phyloP scores from a whole-genome alignment of 1,139 yeast species.

The Scheffersomyces titani region DNA sequence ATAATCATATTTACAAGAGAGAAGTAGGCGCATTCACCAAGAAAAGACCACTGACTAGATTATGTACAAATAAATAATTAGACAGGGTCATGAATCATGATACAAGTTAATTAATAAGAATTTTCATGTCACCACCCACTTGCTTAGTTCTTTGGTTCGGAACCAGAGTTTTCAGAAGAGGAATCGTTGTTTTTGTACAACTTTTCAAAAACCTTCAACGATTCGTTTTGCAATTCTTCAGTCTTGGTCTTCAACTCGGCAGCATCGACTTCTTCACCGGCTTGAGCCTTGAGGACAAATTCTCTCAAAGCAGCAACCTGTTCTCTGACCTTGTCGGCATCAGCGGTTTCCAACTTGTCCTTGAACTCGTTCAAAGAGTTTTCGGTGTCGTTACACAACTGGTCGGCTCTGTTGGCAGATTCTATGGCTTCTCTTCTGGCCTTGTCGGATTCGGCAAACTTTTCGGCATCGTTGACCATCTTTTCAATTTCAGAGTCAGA shows the following conservation, averaged over 20 bases:
- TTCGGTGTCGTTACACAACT: constrained; percentile 95
- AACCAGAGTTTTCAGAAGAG: constrained; percentile 25
- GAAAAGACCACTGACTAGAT: neutral
- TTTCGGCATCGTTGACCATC: constrained; percentile 98
- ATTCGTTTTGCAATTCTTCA: constrained; percentile 90
- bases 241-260: constrained; percentile 88
- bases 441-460: constrained; percentile 95
- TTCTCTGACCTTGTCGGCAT: constrained; percentile 82
- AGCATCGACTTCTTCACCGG: constrained; percentile 85
- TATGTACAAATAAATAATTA: neutral
- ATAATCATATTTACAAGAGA: neutral
- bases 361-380: constrained; percentile 91
- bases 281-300: constrained; percentile 88
- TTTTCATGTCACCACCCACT: neutral
- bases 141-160: constrained; percentile 47
- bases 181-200: constrained; percentile 77
- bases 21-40: neutral
- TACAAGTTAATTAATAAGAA: neutral
- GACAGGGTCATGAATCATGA: neutral
- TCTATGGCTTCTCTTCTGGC: constrained; percentile 94
- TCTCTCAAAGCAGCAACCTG: constrained; percentile 82
- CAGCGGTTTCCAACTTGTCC: constrained; percentile 86
- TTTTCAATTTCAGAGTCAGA: constrained; percentile 95
- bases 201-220: constrained; percentile 92
- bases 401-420: constrained; percentile 96